A percentile compares a stretch with the other conserved stretches of the same genome.
phyloP scores from a whole-genome alignment of 441 rosid genomes.

The Eruca vesicaria region DNA sequence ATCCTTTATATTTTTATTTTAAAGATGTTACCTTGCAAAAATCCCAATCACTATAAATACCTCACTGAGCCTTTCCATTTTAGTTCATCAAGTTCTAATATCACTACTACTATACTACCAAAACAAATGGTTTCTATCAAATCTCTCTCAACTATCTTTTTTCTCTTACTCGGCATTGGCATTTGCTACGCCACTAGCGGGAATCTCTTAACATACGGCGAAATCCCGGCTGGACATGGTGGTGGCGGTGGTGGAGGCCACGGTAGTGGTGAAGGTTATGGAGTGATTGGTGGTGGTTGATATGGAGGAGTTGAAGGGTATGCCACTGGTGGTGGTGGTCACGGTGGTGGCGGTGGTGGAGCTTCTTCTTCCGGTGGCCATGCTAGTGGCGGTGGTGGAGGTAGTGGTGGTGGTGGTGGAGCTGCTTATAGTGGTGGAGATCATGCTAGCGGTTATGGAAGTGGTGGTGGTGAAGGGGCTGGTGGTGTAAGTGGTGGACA shows the following conservation, averaged over 20 bases:
- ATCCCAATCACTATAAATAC: slow-evolving; percentile 35
- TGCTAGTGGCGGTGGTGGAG: slow-evolving; percentile 46
- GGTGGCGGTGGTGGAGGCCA: slow-evolving; percentile 35
- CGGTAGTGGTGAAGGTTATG: slow-evolving; percentile 36
- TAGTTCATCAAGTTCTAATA: slow-evolving; percentile 16
- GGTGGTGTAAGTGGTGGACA: slow-evolving; percentile 35
- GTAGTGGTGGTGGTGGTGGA: slow-evolving; percentile 42
- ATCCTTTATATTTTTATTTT: too few species aligned
- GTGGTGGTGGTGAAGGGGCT: slow-evolving; percentile 34
- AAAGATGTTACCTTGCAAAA: too few species aligned
- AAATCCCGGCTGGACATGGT: slow-evolving; percentile 27
- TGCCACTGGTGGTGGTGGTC: slow-evolving; percentile 43
- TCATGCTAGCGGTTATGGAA: slow-evolving; percentile 35
- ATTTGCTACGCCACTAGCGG: too few species aligned
- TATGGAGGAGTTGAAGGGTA: slow-evolving; percentile 46
- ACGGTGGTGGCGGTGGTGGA: slow-evolving; percentile 49
- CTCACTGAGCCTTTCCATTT: slow-evolving; percentile 17
- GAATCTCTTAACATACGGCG: slow-evolving; percentile 39
- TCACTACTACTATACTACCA: too few species aligned
- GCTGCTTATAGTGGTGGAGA: slow-evolving; percentile 25
- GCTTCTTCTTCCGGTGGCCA: slow-evolving; percentile 46
- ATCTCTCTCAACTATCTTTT: slow-evolving; percentile 32
- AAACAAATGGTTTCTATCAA: slow-evolving; percentile 36
- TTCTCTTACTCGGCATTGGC: too few species aligned
- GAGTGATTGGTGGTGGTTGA: slow-evolving; percentile 49